Evolutionary conservation across 805 yeast species (phyloP).

Genomic region (Saccharomycodes ludwigii): DNA sequence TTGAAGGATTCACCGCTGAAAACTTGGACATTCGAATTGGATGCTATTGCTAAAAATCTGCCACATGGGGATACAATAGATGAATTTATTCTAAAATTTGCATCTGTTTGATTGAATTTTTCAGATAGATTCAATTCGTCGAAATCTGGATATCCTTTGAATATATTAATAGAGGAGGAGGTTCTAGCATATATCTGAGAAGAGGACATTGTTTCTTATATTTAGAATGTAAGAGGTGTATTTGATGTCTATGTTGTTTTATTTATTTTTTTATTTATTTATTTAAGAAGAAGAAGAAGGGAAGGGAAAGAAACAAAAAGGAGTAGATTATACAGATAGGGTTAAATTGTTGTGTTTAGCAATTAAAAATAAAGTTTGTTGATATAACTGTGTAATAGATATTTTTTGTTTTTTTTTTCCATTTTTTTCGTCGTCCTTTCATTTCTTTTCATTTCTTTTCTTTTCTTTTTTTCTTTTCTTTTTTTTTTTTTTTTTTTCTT

Average conservation of each 20-base stretch:
- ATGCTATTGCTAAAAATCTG: slow-evolving; percentile 22
- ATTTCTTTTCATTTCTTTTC: too few relatives aligned
- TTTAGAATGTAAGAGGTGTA: background rate
- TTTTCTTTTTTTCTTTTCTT: too few relatives aligned
- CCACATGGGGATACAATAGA: slow-evolving; percentile 25
- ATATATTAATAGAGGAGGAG: slow-evolving; percentile 22
- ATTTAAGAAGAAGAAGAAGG: background rate
- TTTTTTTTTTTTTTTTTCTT: background rate
- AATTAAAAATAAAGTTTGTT: too few relatives aligned
- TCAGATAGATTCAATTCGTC: slow-evolving; percentile 6
- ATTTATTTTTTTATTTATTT: background rate
- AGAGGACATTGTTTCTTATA: slow-evolving; percentile 18
- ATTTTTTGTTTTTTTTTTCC: too few relatives aligned
- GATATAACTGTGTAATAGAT: too few relatives aligned
- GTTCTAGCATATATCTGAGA: slow-evolving; percentile 25
- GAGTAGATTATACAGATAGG: too few relatives aligned
- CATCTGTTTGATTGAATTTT: slow-evolving; percentile 15
- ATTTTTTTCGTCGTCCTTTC: too few relatives aligned
- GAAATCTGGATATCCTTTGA: slow-evolving; percentile 23
- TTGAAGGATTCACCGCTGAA: slow-evolving; percentile 19
- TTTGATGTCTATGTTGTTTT: background rate
- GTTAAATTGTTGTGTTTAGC: too few relatives aligned
- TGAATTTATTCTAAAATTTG: slow-evolving; percentile 15
- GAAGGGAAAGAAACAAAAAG: too few relatives aligned
- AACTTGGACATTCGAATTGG: slow-evolving; percentile 15